phyloP scores from a whole-genome alignment of 116 monocot species.

The Dioscorea cayenensis region DNA sequence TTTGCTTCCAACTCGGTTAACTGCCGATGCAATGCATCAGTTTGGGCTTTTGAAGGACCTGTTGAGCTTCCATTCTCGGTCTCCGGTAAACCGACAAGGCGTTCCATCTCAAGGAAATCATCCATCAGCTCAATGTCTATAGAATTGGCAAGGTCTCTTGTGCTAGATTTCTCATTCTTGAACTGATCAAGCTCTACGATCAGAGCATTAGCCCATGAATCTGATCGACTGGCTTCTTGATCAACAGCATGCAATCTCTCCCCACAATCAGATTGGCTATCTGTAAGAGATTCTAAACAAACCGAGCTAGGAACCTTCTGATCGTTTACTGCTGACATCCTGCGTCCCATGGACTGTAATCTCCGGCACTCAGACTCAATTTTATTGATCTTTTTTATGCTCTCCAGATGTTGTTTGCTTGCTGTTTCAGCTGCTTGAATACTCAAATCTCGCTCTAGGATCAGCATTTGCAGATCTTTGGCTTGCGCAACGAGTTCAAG shows the following conservation, averaged over 20 bases:
- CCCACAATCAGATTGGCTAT: slow-evolving; percentile 11
- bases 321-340: slow-evolving; percentile 20
- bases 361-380: slow-evolving; percentile 57
- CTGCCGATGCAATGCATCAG: neutral
- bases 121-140: slow-evolving; percentile 25
- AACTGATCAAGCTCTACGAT: neutral
- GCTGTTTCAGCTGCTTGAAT: slow-evolving; percentile 50
- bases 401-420: slow-evolving; percentile 61
- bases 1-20: slow-evolving; percentile 18
- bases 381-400: slow-evolving; percentile 49
- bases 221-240: slow-evolving; percentile 10
- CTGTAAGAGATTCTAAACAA: slow-evolving; percentile 18
- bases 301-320: slow-evolving; percentile 5
- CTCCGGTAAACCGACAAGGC: slow-evolving; percentile 18
- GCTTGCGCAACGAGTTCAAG: slow-evolving; percentile 17
- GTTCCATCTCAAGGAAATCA: slow-evolving; percentile 40
- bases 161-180: slow-evolving; percentile 5
- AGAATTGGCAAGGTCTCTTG: slow-evolving; percentile 6
- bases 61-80: neutral
- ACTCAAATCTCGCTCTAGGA: slow-evolving; percentile 45
- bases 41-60: neutral
- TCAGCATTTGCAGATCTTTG: slow-evolving; percentile 30
- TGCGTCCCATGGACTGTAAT: slow-evolving; percentile 30
- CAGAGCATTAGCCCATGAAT: slow-evolving; percentile 20
- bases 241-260: slow-evolving; percentile 8